A percentile compares a stretch with the other conserved stretches of the same genome.
Evolutionary conservation across 2,329 filamentous ascomycete species (phyloP).

Genomic region (Pyricularia pennisetigena): DNA sequence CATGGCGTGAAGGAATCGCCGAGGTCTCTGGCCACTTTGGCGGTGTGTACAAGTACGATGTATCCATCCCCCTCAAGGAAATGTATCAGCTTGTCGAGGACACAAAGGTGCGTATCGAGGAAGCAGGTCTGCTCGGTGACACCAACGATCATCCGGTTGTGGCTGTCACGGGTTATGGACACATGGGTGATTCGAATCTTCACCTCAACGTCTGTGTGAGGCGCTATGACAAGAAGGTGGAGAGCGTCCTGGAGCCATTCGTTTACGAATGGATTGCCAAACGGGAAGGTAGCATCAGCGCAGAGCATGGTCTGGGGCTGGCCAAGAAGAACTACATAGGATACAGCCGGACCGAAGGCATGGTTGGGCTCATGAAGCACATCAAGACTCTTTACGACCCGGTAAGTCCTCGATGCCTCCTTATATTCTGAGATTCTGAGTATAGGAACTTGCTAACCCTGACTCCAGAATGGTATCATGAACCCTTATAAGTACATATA

Average conservation of each 20-base stretch:
- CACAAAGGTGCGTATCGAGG: constrained; percentile 59
- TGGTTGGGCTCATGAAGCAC: constrained; percentile 87
- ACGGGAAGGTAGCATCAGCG: constrained; percentile 86
- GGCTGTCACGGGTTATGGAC: constrained; percentile 89
- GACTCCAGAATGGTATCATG: constrained; percentile 82
- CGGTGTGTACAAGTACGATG: constrained; percentile 96
- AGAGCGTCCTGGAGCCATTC: constrained; percentile 82
- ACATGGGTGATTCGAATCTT: constrained; percentile 95
- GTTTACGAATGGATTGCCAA: constrained; percentile 95
- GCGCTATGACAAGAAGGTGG: constrained; percentile 77
- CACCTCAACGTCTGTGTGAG: constrained; percentile 85
- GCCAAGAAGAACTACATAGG: constrained; percentile 94
- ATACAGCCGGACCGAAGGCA: constrained; percentile 82
- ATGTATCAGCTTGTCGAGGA: constrained; percentile 89
- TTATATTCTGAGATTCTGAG: not conserved
- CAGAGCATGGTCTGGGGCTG: constrained; percentile 87
- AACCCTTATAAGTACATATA: constrained; percentile 97
- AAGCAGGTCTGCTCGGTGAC: constrained; percentile 68
- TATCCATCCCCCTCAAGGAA: constrained; percentile 83
- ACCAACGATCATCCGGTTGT: constrained; percentile 69
- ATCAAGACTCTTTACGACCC: constrained; percentile 92
- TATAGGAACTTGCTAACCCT: constrained; percentile 9
- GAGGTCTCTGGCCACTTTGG: constrained; percentile 85
- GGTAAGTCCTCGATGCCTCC: constrained; percentile 44
- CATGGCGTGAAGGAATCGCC: constrained; percentile 86